These are phyloP conservation scores for Neurospora africana DNA, from an alignment of 495 filamentous ascomycete genomes.

Conservation along the genomic window DNA sequence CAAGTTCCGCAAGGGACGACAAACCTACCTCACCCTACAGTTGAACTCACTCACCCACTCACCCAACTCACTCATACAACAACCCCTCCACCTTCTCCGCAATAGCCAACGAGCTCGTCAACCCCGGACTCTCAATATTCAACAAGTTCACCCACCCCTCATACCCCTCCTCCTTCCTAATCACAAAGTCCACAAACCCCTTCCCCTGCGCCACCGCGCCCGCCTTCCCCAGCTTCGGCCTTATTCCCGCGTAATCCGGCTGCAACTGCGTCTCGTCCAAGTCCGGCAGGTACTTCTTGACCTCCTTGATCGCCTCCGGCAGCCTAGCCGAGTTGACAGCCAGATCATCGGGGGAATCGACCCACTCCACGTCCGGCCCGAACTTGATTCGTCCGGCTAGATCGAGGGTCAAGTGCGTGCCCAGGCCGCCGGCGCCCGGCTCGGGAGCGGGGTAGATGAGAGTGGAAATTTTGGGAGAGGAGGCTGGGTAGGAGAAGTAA, in stretches of 20 bases:
- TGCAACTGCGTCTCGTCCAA: constrained; percentile 55
- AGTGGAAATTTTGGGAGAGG: constrained; percentile 54
- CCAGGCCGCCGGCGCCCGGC: constrained; percentile 72
- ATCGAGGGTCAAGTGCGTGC: constrained; percentile 90
- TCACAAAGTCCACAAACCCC: constrained; percentile 77
- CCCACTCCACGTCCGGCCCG: constrained; percentile 94
- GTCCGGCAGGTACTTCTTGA: constrained; percentile 65
- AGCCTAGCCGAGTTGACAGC: constrained; percentile 46
- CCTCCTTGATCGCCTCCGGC: constrained; percentile 57
- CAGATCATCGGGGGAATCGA: constrained; percentile 37
- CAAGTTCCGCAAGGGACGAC: not conserved
- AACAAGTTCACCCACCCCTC: constrained; percentile 85
- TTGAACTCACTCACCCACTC: not conserved
- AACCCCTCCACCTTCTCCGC: constrained; percentile 69
- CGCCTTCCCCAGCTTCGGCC: constrained; percentile 68
- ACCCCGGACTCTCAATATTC: constrained; percentile 89
- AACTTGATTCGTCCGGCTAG: constrained; percentile 79
- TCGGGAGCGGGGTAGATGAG: constrained; percentile 80
- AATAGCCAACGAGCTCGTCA: constrained; percentile 86
- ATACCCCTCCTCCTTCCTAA: constrained; percentile 70
- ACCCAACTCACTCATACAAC: constrained; percentile 43
- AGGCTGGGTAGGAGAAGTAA: constrained; percentile 76
- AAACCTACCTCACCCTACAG: not conserved
- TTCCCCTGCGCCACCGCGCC: constrained; percentile 44
- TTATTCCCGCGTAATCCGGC: constrained; percentile 82